Evolutionary conservation across 148 eudicot species (phyloP).

Genomic region (Bassia scoparia): DNA sequence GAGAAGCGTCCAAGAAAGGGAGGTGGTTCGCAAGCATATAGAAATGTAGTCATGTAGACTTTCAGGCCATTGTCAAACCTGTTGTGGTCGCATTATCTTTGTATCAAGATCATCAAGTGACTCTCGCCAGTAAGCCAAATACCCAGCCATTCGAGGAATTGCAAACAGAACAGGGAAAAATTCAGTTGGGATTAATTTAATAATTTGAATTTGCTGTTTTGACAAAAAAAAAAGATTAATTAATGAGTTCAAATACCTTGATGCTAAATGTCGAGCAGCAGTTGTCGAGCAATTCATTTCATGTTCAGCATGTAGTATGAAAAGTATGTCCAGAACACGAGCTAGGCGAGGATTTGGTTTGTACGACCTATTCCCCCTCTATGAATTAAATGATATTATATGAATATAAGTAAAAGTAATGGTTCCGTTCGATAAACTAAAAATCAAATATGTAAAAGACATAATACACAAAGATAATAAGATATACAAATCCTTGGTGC

Average conservation of each 20-base stretch:
- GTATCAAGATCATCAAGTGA: constrained; percentile 98
- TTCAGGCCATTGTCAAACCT: constrained; percentile 63
- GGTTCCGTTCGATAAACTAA: not conserved
- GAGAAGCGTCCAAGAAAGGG: too few species aligned
- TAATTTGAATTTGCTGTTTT: not conserved
- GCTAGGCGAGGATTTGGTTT: constrained; percentile 95
- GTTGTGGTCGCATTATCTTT: constrained; percentile 97
- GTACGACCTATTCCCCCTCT: constrained; percentile 83
- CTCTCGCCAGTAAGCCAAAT: constrained; percentile 94
- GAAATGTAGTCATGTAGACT: too few species aligned
- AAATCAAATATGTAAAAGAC: constrained; percentile 1
- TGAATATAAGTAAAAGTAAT: not conserved
- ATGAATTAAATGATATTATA: not conserved
- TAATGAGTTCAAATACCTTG: constrained; percentile 70
- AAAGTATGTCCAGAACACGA: constrained; percentile 84
- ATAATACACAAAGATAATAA: constrained; percentile 1
- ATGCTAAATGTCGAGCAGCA: constrained; percentile 97
- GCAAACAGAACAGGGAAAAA: constrained; percentile 93
- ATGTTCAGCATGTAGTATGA: constrained; percentile 97
- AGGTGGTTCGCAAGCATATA: too few species aligned
- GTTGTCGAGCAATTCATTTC: constrained; percentile 99
- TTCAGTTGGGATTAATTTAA: constrained; percentile 56
- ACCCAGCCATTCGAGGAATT: constrained; percentile 99
- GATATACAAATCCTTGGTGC: not conserved
- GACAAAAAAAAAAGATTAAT: too few species aligned